Evolutionary conservation across 306 rosid species (phyloP), one percentile per base, ranked within the genome.

Genomic region (Lathyrus aphaca): DNA sequence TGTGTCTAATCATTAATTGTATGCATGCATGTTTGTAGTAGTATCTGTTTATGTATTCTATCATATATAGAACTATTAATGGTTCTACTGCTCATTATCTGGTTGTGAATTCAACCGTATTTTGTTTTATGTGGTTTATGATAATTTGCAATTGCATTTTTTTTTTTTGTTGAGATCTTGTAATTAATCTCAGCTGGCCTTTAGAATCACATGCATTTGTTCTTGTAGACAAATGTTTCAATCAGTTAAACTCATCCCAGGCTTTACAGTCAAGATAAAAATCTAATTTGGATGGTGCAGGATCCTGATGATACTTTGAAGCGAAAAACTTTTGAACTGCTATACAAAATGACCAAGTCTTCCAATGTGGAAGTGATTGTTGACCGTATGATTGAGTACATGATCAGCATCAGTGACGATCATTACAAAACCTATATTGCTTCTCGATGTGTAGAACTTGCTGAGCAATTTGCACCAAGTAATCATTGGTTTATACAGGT

Each of bases 401-500:
- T 95, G 95, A 89, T 87, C 76, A 89, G 84, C 86, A 82, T 91
- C 40, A 89, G 86, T 73, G 99, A 95, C 75, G 86, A 84, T 69
- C 99, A 91, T 85, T 87, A 80, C 78, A 95, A 95, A 82, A 89
- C 99, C 30, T 83, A 91, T 73, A 95, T 91, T 71, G 99, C 99
- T 67, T 89, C 97, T 70, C 86, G 96, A 50, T 95, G 99, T 53
- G 99, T 95, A 40, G 94, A 95, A 78, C 99, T 95, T 75, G 97
- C 95, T 0, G 96, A 95, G 78, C 96, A 91, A 80, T 95, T 95
- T 86, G 96, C 97, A 35, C 99, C 99, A 39, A 83, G 94, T 79
- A 95, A 91, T 79, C 94, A 87, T 50, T 95, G 99, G 99, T 95
- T 95, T 85, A 95, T 91, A 80, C 99, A 77, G 99, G 99, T 91